Percentiles rank a stretch among this genome's conserved stretches.
Evolutionary conservation across 306 rosid species (phyloP).

Genomic region (Trichosanthes truncata): DNA sequence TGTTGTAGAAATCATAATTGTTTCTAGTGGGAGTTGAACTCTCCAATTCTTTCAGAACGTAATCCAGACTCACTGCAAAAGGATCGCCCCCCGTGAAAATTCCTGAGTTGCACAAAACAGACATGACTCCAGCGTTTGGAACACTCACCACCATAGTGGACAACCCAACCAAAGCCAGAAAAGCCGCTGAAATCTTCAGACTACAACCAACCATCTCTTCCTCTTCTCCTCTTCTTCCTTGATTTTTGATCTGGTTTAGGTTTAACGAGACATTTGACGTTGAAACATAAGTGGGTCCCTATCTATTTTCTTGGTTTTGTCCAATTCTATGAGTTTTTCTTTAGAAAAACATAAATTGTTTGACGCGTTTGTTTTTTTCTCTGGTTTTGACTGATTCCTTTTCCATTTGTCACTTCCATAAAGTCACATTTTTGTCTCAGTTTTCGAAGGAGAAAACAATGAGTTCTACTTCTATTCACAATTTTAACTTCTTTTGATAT

Average conservation of each 20-base stretch:
- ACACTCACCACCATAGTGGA: conserved; percentile 13
- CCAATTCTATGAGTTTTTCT: background rate
- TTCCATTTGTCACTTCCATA: background rate
- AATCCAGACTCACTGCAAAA: conserved; percentile 33
- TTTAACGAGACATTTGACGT: background rate
- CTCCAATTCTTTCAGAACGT: conserved; percentile 37
- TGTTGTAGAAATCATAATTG: conserved; percentile 33
- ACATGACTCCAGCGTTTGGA: conserved; percentile 32
- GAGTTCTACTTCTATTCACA: background rate
- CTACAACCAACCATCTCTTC: conserved; percentile 18
- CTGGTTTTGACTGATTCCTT: background rate
- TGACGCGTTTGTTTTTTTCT: background rate
- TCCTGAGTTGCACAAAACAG: conserved; percentile 42
- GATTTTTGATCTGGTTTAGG: background rate
- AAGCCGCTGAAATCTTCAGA: conserved; percentile 14
- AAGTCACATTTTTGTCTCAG: background rate
- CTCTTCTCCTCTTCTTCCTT: background rate
- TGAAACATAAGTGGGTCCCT: background rate
- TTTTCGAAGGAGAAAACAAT: background rate
- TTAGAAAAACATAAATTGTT: background rate
- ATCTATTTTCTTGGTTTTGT: background rate
- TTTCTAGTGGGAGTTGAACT: conserved; percentile 15
- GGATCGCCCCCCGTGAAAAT: conserved; percentile 48
- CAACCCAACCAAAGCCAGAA: conserved; percentile 13
- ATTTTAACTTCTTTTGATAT: background rate